Conservation (phyloP, 805 yeast genomes). For the Hermanozyma aechmeae region DNA sequence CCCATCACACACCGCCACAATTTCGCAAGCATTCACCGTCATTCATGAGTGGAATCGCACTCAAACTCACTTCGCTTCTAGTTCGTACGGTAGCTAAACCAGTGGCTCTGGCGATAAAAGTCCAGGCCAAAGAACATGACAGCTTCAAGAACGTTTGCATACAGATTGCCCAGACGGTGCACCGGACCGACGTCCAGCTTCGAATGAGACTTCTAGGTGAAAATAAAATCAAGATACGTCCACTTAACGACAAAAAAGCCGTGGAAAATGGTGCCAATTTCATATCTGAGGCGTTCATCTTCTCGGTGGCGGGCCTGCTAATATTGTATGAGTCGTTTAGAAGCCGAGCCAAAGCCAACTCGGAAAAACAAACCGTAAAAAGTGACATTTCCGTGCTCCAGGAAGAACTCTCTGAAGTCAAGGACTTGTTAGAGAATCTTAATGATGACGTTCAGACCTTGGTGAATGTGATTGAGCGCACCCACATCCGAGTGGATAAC, state of each 20-base stretch:
- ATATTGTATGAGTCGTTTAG: constrained; percentile 65
- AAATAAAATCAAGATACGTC: constrained; percentile 49
- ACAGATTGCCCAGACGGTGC: constrained; percentile 61
- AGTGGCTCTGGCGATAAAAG: constrained; percentile 58
- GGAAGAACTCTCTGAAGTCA: constrained; percentile 55
- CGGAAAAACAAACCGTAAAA: constrained; percentile 54
- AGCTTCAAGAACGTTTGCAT: constrained; percentile 56
- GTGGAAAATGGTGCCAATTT: constrained; percentile 76
- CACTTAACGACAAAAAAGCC: constrained; percentile 74
- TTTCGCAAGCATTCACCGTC: too few relatives aligned
- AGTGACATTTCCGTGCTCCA: constrained; percentile 67
- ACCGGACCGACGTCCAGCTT: constrained; percentile 52
- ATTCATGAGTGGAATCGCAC: constrained; percentile 65
- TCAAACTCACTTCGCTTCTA: constrained; percentile 62
- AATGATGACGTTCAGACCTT: constrained; percentile 6
- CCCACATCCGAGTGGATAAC: too few relatives aligned
- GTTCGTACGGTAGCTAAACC: constrained; percentile 76
- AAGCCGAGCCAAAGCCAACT: constrained; percentile 53
- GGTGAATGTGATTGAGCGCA: too few relatives aligned
- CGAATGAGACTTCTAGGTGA: constrained; percentile 54
- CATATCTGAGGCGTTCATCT: constrained; percentile 67
- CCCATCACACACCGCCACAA: too few relatives aligned
- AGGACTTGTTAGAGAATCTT: constrained; percentile 14
- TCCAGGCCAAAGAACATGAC: constrained; percentile 68
- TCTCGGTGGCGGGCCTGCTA: constrained; percentile 71